Evolutionary conservation across 768 basidiomycete genomes (phyloP).

Genomic region (Panellus pusillus): DNA sequence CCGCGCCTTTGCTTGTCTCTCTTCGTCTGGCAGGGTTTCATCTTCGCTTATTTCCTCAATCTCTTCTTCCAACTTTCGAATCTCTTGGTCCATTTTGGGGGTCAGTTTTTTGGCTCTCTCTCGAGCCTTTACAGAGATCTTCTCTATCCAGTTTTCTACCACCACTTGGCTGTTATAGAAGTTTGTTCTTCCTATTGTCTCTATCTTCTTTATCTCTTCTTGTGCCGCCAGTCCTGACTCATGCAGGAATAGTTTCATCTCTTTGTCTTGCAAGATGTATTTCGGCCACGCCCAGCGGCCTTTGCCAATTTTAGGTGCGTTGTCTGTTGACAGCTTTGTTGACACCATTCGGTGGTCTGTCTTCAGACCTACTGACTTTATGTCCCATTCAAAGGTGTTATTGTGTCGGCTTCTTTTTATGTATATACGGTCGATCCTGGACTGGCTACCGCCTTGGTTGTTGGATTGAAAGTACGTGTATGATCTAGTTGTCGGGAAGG

Average conservation of each 20-base stretch:
- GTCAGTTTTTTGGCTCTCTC: background rate
- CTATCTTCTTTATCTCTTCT: background rate
- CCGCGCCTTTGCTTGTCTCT: background rate
- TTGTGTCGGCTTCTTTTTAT: slow-evolving; percentile 13
- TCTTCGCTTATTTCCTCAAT: background rate
- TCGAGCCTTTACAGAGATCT: background rate
- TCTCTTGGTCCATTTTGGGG: background rate
- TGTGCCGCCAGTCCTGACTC: background rate
- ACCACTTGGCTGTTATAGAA: background rate
- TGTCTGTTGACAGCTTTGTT: background rate
- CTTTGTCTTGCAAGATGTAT: slow-evolving; percentile 23
- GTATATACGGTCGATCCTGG: slow-evolving; percentile 41
- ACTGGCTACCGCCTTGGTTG: slow-evolving; percentile 16
- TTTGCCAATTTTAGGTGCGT: slow-evolving; percentile 27
- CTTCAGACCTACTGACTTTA: slow-evolving; percentile 19
- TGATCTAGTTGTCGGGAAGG: slow-evolving; percentile 18
- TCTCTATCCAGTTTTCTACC: background rate
- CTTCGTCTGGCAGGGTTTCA: background rate
- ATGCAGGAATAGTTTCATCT: background rate
- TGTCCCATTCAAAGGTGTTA: slow-evolving; percentile 26
- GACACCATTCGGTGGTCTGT: slow-evolving; percentile 35
- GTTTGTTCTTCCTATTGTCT: background rate
- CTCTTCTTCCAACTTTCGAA: background rate
- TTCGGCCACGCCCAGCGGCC: slow-evolving; percentile 33
- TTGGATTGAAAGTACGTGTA: slow-evolving; percentile 30